These are phyloP conservation scores for Podospora sp. DNA, from an alignment of 495 filamentous ascomycete genomes.

Conservation along the genomic window DNA sequence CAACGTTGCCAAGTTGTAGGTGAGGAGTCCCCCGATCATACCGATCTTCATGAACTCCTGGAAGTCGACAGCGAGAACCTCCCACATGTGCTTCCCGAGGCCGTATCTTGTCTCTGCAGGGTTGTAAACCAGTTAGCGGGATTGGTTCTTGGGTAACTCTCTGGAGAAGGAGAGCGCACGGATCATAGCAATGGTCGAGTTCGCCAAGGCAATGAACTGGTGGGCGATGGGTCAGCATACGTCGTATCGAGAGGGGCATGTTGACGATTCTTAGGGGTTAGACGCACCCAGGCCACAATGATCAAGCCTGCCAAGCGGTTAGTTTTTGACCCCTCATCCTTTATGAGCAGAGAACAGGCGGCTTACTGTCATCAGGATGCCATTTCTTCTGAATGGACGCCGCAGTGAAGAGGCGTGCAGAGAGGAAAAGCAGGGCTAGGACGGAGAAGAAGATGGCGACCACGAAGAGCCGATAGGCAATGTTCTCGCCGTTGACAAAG, in stretches of 20 bases:
- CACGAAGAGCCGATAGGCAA: conserved; percentile 24
- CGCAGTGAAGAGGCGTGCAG: conserved; percentile 29
- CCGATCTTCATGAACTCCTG: conserved; percentile 20
- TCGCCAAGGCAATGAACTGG: conserved; percentile 14
- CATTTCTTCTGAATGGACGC: conserved; percentile 27
- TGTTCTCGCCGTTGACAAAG: conserved; percentile 31
- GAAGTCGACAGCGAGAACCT: neutral
- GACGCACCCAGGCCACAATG: conserved; percentile 14
- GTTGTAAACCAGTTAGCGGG: neutral
- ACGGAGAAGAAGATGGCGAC: conserved; percentile 28
- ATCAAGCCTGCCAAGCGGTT: conserved; percentile 15
- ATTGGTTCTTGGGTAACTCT: neutral
- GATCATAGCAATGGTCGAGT: conserved; percentile 9
- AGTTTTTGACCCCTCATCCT: too few relatives aligned
- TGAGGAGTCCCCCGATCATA: conserved; percentile 23
- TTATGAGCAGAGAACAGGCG: too few relatives aligned
- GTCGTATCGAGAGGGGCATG: neutral
- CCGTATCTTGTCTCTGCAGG: conserved; percentile 16
- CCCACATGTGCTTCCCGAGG: conserved; percentile 17
- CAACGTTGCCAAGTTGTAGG: conserved; percentile 34
- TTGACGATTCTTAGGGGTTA: neutral
- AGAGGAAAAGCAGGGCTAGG: conserved; percentile 25
- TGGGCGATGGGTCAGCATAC: neutral
- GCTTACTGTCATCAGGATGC: conserved; percentile 35
- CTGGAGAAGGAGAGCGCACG: neutral